phyloP scores from a whole-genome alignment of 768 basidiomycete genomes.

The Tulasnella sp. region DNA sequence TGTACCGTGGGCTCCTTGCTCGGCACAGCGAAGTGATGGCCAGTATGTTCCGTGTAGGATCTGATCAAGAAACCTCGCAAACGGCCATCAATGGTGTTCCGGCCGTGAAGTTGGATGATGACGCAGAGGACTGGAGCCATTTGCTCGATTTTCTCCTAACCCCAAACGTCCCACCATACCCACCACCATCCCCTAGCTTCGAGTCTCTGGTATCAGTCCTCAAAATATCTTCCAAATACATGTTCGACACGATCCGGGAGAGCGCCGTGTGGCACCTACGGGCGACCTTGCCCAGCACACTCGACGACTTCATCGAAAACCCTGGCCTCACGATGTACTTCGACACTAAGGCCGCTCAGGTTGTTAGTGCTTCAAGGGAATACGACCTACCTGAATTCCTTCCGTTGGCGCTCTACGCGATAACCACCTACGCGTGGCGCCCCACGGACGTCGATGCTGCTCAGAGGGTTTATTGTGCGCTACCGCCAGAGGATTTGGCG shows the following conservation, averaged over 20 bases:
- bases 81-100: conserved; percentile 1
- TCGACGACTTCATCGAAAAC: conserved; percentile 24
- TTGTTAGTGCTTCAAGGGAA: conserved; percentile 9
- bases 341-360: conserved; percentile 19
- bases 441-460: conserved; percentile 15
- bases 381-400: conserved; percentile 23
- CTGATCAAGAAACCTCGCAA: background rate
- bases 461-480: background rate
- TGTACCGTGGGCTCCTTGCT: conserved; percentile 21
- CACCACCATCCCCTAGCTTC: conserved; percentile 1
- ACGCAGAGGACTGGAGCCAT: conserved; percentile 1
- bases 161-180: conserved; percentile 15
- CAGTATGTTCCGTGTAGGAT: background rate
- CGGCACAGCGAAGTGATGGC: conserved; percentile 19
- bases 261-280: conserved; percentile 17
- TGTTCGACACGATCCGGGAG: conserved; percentile 12
- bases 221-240: conserved; percentile 20
- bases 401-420: conserved; percentile 20
- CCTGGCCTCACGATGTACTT: conserved; percentile 25
- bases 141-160: conserved; percentile 22
- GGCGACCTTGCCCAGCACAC: conserved; percentile 5
- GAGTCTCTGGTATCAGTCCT: conserved; percentile 14
- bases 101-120: conserved; percentile 9
- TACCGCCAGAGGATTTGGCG: conserved; percentile 9
- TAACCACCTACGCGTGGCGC: conserved; percentile 15